These are phyloP conservation scores for Penicillium waksmanii DNA, from an alignment of 495 filamentous ascomycete genomes.

Conservation along the genomic window DNA sequence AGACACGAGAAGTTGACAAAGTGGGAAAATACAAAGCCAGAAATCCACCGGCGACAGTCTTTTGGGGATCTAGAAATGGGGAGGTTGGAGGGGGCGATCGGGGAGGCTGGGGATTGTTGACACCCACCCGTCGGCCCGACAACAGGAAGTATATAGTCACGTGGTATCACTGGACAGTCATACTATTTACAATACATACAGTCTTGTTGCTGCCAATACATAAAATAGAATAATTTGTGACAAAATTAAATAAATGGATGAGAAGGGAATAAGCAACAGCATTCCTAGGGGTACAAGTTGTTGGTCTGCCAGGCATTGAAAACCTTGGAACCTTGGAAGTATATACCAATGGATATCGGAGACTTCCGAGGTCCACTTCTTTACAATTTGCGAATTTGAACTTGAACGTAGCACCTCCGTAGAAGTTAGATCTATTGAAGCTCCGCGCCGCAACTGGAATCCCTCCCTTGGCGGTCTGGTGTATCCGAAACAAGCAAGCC, in stretches of 20 bases:
- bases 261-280: no score
- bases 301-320: no score
- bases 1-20: slow-evolving; percentile 2
- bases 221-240: not conserved
- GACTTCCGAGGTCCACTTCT: no score
- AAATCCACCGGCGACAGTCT: slow-evolving; percentile 15
- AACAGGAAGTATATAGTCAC: slow-evolving; percentile 20
- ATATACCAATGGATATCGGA: no score
- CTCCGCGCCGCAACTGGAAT: no score
- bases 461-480: not conserved
- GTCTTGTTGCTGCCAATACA: no score
- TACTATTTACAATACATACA: not conserved
- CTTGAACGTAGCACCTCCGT: no score
- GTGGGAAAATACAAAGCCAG: slow-evolving; percentile 20
- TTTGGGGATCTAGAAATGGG: slow-evolving; percentile 32
- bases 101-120: slow-evolving; percentile 46
- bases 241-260: no score
- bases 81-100: slow-evolving; percentile 40
- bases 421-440: no score
- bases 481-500: not conserved
- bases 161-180: not conserved
- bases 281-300: no score
- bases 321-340: no score
- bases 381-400: no score
- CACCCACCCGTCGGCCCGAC: slow-evolving; percentile 34